Evolutionary conservation across 257 asterid species (phyloP), one percentile per base, ranked within the genome.

Genomic region (Henckelia pumila): DNA sequence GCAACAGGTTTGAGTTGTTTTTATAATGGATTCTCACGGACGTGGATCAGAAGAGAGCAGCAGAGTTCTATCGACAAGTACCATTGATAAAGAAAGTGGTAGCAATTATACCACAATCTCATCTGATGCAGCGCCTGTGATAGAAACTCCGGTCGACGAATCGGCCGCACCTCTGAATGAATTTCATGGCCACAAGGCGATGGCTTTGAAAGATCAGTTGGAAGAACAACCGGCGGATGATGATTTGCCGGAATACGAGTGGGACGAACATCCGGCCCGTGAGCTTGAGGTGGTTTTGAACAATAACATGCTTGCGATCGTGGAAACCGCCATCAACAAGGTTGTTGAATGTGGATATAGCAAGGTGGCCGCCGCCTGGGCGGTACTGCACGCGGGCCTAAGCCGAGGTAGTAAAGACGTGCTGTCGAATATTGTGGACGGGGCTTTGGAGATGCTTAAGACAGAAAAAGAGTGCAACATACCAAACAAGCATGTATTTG

Each of bases 351-450:
- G 52, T 64, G 97, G 96, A n/a, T 81, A 85, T 78, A 77, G 68
- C 23, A 74, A 74, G 63, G 84, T 85, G 68, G 75, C 55, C 68
- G 90, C 95, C 2, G 89, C 83, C 77, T 76, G 82, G 88, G 86
- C 87, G 11, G 73, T 93, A 52, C 61, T 90, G 55, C 77, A 76
- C 62, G 74, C 89, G 61, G 84, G 88, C 64, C 71, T 82, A 59
- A 77, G 71, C 78, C 84, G 88, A 63, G 95, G 96, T 25, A 68
- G 70, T 72, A 81, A 81, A 66, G 96, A 90, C 49, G 71, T 71
- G 7, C 77, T 81, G 11, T 84, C 95, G n/a, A 88, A 88, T 71
- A 78, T 88, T 8, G 84, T 84, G 1, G 89, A 86, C 35, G 82
- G 92, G 56, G 95, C 95, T 68, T 70, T 85, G 80, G 74, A 81